A percentile compares a stretch with the other conserved stretches of the same genome.
Conservation (phyloP, 1,139 yeast genomes). For the Kodamaea ohmeri region DNA sequence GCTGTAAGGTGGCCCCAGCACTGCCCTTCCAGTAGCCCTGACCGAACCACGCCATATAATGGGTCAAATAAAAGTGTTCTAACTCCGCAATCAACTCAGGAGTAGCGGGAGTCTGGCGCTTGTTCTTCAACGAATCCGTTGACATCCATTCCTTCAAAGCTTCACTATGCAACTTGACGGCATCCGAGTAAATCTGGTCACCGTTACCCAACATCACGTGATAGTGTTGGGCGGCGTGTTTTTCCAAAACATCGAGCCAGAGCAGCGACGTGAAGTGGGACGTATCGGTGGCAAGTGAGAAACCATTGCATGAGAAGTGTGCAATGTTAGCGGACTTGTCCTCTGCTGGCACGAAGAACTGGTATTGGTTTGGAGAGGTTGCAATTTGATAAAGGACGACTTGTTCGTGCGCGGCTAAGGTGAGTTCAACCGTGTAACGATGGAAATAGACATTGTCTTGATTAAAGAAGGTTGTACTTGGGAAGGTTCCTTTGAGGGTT, state of each 20-base stretch:
- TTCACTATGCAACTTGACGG: conserved; percentile 60
- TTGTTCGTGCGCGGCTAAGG: conserved; percentile 50
- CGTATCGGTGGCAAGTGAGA: conserved; percentile 72
- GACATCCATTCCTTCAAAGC: conserved; percentile 62
- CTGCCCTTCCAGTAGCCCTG: conserved; percentile 79
- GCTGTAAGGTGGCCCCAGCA: conserved; percentile 61
- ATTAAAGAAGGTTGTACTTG: conserved; percentile 39
- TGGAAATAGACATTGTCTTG: conserved; percentile 57
- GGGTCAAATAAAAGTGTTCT: conserved; percentile 62
- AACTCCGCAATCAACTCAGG: conserved; percentile 53
- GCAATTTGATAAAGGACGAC: conserved; percentile 56
- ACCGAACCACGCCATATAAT: conserved; percentile 87
- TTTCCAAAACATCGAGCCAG: conserved; percentile 80
- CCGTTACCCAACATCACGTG: conserved; percentile 98
- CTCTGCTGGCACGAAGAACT: conserved; percentile 58
- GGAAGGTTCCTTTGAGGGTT: conserved; percentile 41
- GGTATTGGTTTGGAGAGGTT: conserved; percentile 35
- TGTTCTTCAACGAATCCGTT: conserved; percentile 48
- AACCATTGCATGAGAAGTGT: conserved; percentile 91
- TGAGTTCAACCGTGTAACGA: conserved; percentile 57
- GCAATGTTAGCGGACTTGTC: conserved; percentile 72
- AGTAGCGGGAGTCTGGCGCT: conserved; percentile 39
- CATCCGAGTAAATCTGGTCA: conserved; percentile 89
- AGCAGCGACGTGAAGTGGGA: conserved; percentile 64
- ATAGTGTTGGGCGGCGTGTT: conserved; percentile 61